A percentile compares a stretch with the other conserved stretches of the same genome.
These are phyloP conservation scores for Xylaria sp. DNA, from an alignment of 2,329 filamentous ascomycete genomes.

Conservation along the genomic window DNA sequence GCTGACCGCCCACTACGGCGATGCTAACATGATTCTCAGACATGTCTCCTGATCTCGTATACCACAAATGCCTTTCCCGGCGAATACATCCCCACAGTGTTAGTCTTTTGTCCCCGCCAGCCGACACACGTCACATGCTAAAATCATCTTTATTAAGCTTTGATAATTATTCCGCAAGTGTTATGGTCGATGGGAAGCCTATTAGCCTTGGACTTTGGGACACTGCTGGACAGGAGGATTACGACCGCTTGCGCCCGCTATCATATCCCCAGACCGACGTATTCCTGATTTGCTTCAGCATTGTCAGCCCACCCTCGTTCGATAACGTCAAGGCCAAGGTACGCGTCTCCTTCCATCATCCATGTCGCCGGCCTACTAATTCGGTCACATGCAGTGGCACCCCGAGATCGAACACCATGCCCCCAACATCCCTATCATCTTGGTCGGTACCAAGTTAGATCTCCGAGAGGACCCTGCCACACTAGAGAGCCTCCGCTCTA, in stretches of 20 bases:
- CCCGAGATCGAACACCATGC: constrained; percentile 98
- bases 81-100: constrained; percentile 99
- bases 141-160: constrained; percentile 65
- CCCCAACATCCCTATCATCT: constrained; percentile 92
- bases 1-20: not conserved
- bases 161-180: constrained; percentile 98
- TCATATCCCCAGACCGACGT: constrained; percentile 99
- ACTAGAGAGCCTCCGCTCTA: constrained; percentile 79
- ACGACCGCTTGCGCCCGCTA: constrained; percentile 90
- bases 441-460: constrained; percentile 97
- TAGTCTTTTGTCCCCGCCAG: constrained; percentile 46
- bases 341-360: constrained; percentile 38
- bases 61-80: constrained; percentile 99
- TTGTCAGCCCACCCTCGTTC: constrained; percentile 95
- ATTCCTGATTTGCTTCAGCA: constrained; percentile 97
- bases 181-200: constrained; percentile 98
- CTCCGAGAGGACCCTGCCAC: constrained; percentile 87
- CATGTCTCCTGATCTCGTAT: constrained; percentile 98
- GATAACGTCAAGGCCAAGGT: constrained; percentile 99
- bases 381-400: constrained; percentile 71
- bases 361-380: constrained; percentile 16
- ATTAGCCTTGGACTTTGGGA: constrained; percentile 98
- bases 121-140: constrained; percentile 21
- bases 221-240: constrained; percentile 98
- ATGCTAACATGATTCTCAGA: constrained; percentile 57